Evolutionary conservation across 2,329 filamentous ascomycete genomes (phyloP), one percentile per base, ranked within the genome.

Genomic region (Cadophora malorum): DNA sequence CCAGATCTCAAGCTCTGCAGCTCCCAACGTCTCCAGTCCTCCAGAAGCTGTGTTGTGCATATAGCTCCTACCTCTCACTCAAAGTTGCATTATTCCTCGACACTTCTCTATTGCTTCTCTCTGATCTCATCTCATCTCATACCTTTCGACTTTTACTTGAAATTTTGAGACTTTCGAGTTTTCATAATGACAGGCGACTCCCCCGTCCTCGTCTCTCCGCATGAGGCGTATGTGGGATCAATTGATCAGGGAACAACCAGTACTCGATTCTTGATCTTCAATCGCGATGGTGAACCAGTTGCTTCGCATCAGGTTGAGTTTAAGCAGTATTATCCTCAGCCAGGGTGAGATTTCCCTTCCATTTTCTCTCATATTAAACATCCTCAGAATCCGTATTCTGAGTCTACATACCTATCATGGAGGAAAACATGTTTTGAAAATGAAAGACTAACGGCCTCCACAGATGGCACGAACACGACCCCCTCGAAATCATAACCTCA

Each of bases 201-300:
- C 19, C 66, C 66, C 59, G 66, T 68, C 28, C 63, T 68, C 33
- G 66, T 68, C 56, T 21, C 66, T n/a, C 63, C 66, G 8, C 66
- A 68, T 55, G 66, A 68, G 38, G 55, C 62, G 16, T 68, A 65
- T 23, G 38, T 65, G 68, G 94, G 93, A 69, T 92, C 91, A 73
- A 94, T 97, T 78, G 94, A 97, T 78, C 93, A 96, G 76, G 94
- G 94, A 67, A 97, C 94, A 12, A 97, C 94, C 35, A 95, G 91
- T 68, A 92, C 93, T 41, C 87, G 94, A 45, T 97, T 97, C 80
- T 87, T 97, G 74, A 94, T 97, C 77, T 97, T 97, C 81, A 90
- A 97, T 80, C 88, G 88, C 71, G 82, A 86, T 53, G 93, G 94
- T 65, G 88, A 91, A 68, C 91, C 92, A 3, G 86, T 96, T 56